Evolutionary conservation across 2,329 filamentous ascomycete species (phyloP), one percentile per base, ranked within the genome.

Genomic region (Hymenoscyphus fraxineus): DNA sequence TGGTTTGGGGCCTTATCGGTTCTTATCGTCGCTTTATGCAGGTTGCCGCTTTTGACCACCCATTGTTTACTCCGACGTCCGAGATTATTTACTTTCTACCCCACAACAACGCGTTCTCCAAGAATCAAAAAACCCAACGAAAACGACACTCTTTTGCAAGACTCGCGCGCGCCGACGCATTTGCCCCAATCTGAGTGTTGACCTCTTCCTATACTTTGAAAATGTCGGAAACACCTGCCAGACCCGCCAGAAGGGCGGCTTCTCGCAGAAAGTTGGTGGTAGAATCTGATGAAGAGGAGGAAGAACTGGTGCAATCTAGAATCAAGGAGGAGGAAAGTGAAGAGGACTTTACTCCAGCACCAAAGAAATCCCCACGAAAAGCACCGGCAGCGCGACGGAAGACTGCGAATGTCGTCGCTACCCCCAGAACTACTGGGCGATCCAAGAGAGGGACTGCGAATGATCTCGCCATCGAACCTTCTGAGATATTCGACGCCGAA

Each of bases 201-300:
- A 22, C 22, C 58, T 31, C 32, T 27, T 55, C 19, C 35, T 27
- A 57, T 44, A 19, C 35, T 22, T 22, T 27, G 47, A 68, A 64
- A 39, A 72, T 71, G 69, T 73, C 72, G 4, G 73, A 73, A 70
- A 73, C 74, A n/a, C 72, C 81, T 40, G 77, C 82, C 57, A 81
- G 88, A 69, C 83, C 87, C 12, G 83, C 84, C 63, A 82, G 88
- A 74, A 82, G 87, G 63, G 83, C 81, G 59, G 82, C 83, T 55
- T 77, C 89, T 27, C 85, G 92, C 74, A 87, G 89, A 72, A 90
- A 88, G 71, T 85, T 89, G 60, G 83, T 96, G 58, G 80, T 93
- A 65, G 92, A 96, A 69, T 92, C 88, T 9, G 82, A 85, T 22
- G 84, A 86, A 31, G 92, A 94, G 54, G 92, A 96, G 65, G 90